These are phyloP conservation scores for Aspergillus cejpii DNA, from an alignment of 2,329 filamentous ascomycete species.

Conservation along the genomic window DNA sequence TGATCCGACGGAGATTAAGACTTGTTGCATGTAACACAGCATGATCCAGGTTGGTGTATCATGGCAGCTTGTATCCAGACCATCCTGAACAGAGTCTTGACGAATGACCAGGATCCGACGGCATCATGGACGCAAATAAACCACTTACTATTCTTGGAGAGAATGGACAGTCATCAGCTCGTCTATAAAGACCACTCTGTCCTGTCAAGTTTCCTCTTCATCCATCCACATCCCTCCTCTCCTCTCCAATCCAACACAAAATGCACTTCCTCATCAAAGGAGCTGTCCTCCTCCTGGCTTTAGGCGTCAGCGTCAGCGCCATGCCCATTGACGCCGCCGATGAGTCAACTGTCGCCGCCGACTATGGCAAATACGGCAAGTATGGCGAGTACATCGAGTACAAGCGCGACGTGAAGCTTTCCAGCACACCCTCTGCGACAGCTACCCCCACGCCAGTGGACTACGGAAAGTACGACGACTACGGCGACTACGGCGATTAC, in stretches of 20 bases:
- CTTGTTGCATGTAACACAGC: background rate
- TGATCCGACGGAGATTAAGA: too few relatives aligned
- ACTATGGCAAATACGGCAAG: conserved; percentile 1
- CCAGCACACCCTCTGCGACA: conserved; percentile 1
- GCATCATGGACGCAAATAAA: background rate
- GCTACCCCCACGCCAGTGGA: conserved; percentile 3
- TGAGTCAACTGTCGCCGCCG: conserved; percentile 1
- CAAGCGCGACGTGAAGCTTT: background rate
- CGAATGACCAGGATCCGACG: background rate
- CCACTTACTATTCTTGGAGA: background rate
- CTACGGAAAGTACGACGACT: conserved; percentile 6
- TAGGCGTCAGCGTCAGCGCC: background rate
- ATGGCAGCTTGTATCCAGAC: background rate
- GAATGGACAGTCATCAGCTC: background rate
- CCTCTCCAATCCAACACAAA: background rate
- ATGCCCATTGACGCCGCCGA: background rate
- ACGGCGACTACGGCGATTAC: conserved; percentile 11
- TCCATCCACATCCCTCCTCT: background rate
- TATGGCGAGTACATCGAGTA: conserved; percentile 3
- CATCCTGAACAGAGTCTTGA: background rate
- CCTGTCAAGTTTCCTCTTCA: background rate
- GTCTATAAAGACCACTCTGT: background rate
- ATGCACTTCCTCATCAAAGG: background rate
- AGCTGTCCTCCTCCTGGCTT: background rate
- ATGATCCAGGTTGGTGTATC: background rate